A percentile compares a stretch with the other conserved stretches of the same genome.
These are phyloP conservation scores for Cyberlindnera samutprakarnensis DNA, from an alignment of 805 yeast species.

Conservation along the genomic window DNA sequence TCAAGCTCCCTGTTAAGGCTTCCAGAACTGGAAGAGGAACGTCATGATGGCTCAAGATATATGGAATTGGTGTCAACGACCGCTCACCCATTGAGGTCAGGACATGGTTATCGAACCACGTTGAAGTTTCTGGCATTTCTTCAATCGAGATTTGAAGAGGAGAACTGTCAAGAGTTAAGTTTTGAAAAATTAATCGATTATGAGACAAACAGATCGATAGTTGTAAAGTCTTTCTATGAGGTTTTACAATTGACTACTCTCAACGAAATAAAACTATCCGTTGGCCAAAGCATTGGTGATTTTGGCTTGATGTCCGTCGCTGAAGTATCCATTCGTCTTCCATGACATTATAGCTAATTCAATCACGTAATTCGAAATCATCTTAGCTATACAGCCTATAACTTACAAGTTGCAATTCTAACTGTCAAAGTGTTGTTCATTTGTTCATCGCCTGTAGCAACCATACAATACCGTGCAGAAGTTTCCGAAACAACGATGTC, in stretches of 20 bases:
- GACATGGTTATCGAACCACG: too few relatives aligned
- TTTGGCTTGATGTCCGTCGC: too few relatives aligned
- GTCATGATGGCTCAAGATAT: background rate
- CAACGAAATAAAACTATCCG: slow-evolving; percentile 7
- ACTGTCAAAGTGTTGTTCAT: too few relatives aligned
- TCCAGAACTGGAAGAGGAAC: slow-evolving; percentile 7
- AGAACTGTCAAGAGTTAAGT: slow-evolving; percentile 3
- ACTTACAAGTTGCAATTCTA: too few relatives aligned
- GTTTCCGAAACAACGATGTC: too few relatives aligned
- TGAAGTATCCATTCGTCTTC: too few relatives aligned
- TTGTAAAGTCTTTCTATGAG: slow-evolving; percentile 22
- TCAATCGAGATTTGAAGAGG: slow-evolving; percentile 15
- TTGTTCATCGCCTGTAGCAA: too few relatives aligned
- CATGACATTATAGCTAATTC: too few relatives aligned
- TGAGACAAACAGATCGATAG: slow-evolving; percentile 7
- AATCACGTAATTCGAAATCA: too few relatives aligned
- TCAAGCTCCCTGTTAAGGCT: slow-evolving; percentile 14
- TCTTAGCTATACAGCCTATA: too few relatives aligned
- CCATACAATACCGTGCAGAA: too few relatives aligned
- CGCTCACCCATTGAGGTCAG: background rate
- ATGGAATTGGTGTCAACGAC: background rate
- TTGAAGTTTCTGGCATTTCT: slow-evolving; percentile 16
- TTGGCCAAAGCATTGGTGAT: too few relatives aligned
- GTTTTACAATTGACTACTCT: slow-evolving; percentile 20
- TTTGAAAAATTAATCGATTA: slow-evolving; percentile 14